Percentiles rank a stretch among this genome's conserved stretches.
Evolutionary conservation across 176 grass and related monocot genomes (phyloP).

Genomic region (barley (Hordeum vulgare)): MorexV3_pseudomolecules_assembly NC_058522.1:347665369-347665868

Average conservation of each 20-base stretch:
- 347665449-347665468: too few relatives aligned
- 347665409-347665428: not conserved
- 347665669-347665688: not conserved
- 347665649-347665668: not conserved
- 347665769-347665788: not conserved
- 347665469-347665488: not conserved
- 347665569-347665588: not conserved
- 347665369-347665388: not conserved
- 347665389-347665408: not conserved
- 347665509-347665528: not conserved
- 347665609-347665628: not conserved
- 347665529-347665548: not conserved
- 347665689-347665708: not conserved
- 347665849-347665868: too few relatives aligned
- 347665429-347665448: not conserved
- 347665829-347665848: not conserved
- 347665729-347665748: not conserved
- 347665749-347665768: not conserved
- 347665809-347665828: not conserved
- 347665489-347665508: constrained; percentile 5
- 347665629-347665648: not conserved
- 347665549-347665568: not conserved
- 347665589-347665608: not conserved
- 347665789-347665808: not conserved
- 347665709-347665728: not conserved